These are phyloP conservation scores for Amanita brunnescens DNA, from an alignment of 768 basidiomycete genomes.

Conservation along the genomic window DNA sequence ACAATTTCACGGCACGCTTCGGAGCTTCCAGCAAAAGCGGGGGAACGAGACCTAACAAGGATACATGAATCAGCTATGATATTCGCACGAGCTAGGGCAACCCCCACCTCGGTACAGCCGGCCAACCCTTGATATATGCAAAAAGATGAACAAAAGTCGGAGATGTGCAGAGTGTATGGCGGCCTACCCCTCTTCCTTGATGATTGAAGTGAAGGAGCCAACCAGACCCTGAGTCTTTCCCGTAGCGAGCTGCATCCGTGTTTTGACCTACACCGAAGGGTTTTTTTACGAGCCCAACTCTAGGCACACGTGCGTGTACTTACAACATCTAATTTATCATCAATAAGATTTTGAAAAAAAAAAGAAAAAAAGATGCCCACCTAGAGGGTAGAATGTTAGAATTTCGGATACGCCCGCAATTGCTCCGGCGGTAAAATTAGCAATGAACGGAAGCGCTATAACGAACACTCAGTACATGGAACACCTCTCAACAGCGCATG, in stretches of 20 bases:
- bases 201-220: slow-evolving; percentile 73
- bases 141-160: not conserved
- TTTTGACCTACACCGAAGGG: slow-evolving; percentile 66
- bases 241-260: slow-evolving; percentile 94
- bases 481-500: not conserved
- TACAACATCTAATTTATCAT: slow-evolving; percentile 65
- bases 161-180: not conserved
- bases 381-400: slow-evolving; percentile 83
- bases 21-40: slow-evolving; percentile 94
- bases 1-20: slow-evolving; percentile 97
- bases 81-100: too few species aligned
- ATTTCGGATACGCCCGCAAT: slow-evolving; percentile 89
- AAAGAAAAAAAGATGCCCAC: slow-evolving; percentile 32
- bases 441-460: slow-evolving; percentile 72
- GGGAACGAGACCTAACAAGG: too few species aligned
- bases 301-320: slow-evolving; percentile 26
- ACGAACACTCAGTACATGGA: not conserved
- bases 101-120: slow-evolving; percentile 91
- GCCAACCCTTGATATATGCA: slow-evolving; percentile 42
- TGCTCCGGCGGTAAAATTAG: slow-evolving; percentile 92
- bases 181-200: slow-evolving; percentile 83
- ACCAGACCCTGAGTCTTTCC: slow-evolving; percentile 76
- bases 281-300: not conserved
- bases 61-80: too few species aligned
- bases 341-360: not conserved